phyloP scores from a whole-genome alignment of 2,329 filamentous ascomycete genomes.

The Paracamarosporium sp. region DNA sequence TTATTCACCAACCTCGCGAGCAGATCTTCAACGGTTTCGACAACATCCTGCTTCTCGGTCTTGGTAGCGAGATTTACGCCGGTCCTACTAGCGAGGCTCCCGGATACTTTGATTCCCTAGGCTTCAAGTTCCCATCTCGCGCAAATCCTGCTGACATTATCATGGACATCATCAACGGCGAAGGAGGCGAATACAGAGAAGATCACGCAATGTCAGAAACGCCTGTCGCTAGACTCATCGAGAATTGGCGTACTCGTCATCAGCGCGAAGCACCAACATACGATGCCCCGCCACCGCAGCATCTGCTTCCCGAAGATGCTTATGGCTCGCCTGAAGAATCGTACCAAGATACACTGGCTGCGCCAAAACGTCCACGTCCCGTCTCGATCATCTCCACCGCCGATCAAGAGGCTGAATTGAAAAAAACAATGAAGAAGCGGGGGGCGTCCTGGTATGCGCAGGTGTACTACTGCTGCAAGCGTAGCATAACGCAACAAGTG shows the following conservation, averaged over 20 bases:
- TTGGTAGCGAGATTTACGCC: constrained; percentile 63
- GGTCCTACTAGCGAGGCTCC: constrained; percentile 55
- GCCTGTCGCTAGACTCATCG: constrained; percentile 50
- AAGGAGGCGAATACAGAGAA: constrained; percentile 59
- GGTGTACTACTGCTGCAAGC: constrained; percentile 59
- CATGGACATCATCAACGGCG: constrained; percentile 68
- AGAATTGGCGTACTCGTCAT: constrained; percentile 51
- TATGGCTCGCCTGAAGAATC: background rate
- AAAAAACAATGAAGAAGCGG: constrained; percentile 56
- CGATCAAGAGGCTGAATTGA: constrained; percentile 51
- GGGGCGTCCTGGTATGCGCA: constrained; percentile 48
- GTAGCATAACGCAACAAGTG: constrained; percentile 65
- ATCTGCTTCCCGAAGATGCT: constrained; percentile 1
- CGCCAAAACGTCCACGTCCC: constrained; percentile 20
- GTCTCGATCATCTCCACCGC: constrained; percentile 42
- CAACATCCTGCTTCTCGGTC: constrained; percentile 61
- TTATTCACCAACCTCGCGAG: constrained; percentile 66
- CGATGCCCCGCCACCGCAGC: constrained; percentile 15
- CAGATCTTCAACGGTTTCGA: constrained; percentile 67
- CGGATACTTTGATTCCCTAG: constrained; percentile 60
- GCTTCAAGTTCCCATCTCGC: constrained; percentile 57
- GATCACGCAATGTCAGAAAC: constrained; percentile 57
- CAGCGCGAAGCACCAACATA: constrained; percentile 14
- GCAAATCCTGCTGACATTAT: constrained; percentile 65
- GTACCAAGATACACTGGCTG: background rate